A percentile compares a stretch with the other conserved stretches of the same genome.
Evolutionary conservation across 163 green algal species (phyloP).

Genomic region (Scenedesmus sp.): DNA sequence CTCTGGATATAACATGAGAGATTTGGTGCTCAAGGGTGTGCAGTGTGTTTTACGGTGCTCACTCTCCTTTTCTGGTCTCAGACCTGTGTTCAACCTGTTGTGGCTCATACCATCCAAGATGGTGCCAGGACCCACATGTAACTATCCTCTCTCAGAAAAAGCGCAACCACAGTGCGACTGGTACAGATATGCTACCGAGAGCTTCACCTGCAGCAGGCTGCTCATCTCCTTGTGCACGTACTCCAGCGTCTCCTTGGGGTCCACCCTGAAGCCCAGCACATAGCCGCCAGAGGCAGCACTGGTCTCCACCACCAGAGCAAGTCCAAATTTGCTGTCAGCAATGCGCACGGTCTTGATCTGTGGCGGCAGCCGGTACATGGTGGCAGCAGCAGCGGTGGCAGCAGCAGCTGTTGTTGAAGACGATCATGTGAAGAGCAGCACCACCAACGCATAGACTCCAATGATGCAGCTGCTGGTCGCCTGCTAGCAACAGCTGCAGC

Average conservation of each 20-base stretch:
- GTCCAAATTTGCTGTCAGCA: slow-evolving; percentile 81
- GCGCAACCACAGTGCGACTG: background rate
- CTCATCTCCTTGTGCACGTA: slow-evolving; percentile 81
- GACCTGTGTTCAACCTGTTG: no score
- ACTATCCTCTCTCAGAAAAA: background rate
- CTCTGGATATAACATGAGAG: no score
- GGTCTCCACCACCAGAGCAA: slow-evolving; percentile 80
- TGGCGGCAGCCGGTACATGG: background rate
- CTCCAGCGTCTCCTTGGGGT: slow-evolving; percentile 73
- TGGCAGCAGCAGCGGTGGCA: background rate
- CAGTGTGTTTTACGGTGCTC: no score
- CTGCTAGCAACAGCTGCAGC: no score
- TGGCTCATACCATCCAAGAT: no score
- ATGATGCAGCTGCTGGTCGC: no score
- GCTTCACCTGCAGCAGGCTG: slow-evolving; percentile 69
- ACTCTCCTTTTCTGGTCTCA: no score
- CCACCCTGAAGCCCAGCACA: slow-evolving; percentile 79
- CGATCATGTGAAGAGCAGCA: no score
- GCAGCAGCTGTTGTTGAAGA: background rate
- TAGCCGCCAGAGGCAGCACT: slow-evolving; percentile 67
- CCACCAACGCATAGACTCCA: no score
- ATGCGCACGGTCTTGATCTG: slow-evolving; percentile 72
- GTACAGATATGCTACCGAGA: background rate
- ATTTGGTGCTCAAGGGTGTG: no score
- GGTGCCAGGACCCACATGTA: no score